Percentiles rank a stretch among this genome's conserved stretches.
These are phyloP conservation scores for Plasmodium billcollinsi DNA, from an alignment of 169 alveolate species.

Conservation along the genomic window DNA sequence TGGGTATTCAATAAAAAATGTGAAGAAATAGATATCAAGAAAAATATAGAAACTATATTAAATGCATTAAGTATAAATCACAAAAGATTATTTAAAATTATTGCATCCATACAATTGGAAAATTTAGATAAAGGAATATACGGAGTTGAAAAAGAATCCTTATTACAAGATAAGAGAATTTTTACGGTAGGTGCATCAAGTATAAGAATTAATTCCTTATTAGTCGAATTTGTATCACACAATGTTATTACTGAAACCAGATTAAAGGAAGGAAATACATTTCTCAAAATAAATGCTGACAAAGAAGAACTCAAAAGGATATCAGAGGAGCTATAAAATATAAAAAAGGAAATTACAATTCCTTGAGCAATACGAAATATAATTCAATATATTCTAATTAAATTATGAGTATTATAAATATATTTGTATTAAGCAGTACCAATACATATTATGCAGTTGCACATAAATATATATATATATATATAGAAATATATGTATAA, in stretches of 20 bases:
- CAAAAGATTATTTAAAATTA: slow-evolving; percentile 81
- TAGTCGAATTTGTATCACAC: slow-evolving; percentile 66
- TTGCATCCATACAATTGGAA: slow-evolving; percentile 85
- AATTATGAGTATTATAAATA: too few species aligned
- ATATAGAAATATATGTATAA: too few species aligned
- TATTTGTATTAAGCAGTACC: too few species aligned
- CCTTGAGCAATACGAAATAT: too few species aligned
- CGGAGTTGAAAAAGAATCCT: slow-evolving; percentile 64
- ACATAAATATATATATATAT: too few species aligned
- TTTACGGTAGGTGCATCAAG: slow-evolving; percentile 72
- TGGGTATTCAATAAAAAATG: slow-evolving; percentile 71
- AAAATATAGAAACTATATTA: slow-evolving; percentile 77
- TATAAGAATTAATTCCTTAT: slow-evolving; percentile 53
- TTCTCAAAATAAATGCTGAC: slow-evolving; percentile 62
- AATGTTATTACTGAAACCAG: slow-evolving; percentile 74
- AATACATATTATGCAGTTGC: too few species aligned
- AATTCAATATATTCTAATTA: too few species aligned
- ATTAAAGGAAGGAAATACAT: slow-evolving; percentile 65
- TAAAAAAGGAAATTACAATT: too few species aligned
- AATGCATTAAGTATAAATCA: slow-evolving; percentile 85
- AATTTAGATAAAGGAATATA: slow-evolving; percentile 67
- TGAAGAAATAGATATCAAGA: slow-evolving; percentile 54
- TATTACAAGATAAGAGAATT: slow-evolving; percentile 48
- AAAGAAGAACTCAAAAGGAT: slow-evolving; percentile 53
- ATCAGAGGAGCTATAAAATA: neutral